Evolutionary conservation across 1,139 yeast species (phyloP).

Genomic region (Pichia cactophila): DNA sequence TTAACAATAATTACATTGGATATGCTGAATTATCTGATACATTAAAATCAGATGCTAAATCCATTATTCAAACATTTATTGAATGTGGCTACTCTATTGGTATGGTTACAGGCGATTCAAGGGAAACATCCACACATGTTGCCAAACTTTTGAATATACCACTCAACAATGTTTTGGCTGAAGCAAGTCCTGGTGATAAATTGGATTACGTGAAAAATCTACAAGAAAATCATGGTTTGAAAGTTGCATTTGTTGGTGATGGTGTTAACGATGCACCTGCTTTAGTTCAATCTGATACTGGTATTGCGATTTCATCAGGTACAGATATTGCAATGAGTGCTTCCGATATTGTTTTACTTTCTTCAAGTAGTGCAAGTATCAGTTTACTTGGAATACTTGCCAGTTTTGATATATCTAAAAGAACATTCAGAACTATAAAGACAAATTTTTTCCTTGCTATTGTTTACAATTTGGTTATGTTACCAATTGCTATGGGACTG

Average conservation of each 20-base stretch:
- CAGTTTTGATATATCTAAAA: slow-evolving; percentile 64
- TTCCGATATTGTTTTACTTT: slow-evolving; percentile 80
- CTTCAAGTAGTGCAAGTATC: slow-evolving; percentile 12
- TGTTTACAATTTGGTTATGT: slow-evolving; percentile 76
- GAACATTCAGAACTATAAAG: slow-evolving; percentile 70
- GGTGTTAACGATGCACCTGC: slow-evolving; percentile 90
- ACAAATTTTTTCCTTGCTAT: slow-evolving; percentile 81
- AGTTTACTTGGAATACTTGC: slow-evolving; percentile 56
- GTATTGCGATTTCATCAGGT: slow-evolving; percentile 86
- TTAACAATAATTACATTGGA: slow-evolving; percentile 58
- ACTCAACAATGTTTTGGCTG: slow-evolving; percentile 59
- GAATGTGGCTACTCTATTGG: slow-evolving; percentile 60
- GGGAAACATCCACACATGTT: slow-evolving; percentile 52
- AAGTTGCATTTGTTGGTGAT: slow-evolving; percentile 88
- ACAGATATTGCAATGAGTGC: slow-evolving; percentile 96
- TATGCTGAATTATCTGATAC: slow-evolving; percentile 59
- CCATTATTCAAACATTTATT: slow-evolving; percentile 51
- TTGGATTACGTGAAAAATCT: slow-evolving; percentile 57
- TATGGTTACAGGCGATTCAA: slow-evolving; percentile 85
- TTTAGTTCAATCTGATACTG: slow-evolving; percentile 77
- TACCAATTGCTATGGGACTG: slow-evolving; percentile 94
- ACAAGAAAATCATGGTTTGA: slow-evolving; percentile 30
- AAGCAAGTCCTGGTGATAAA: slow-evolving; percentile 71
- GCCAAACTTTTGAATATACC: slow-evolving; percentile 67
- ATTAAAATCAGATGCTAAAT: slow-evolving; percentile 58